Base-by-base conservation (phyloP, 345 rosid genomes). In the Cardamine resedifolia region DNA sequence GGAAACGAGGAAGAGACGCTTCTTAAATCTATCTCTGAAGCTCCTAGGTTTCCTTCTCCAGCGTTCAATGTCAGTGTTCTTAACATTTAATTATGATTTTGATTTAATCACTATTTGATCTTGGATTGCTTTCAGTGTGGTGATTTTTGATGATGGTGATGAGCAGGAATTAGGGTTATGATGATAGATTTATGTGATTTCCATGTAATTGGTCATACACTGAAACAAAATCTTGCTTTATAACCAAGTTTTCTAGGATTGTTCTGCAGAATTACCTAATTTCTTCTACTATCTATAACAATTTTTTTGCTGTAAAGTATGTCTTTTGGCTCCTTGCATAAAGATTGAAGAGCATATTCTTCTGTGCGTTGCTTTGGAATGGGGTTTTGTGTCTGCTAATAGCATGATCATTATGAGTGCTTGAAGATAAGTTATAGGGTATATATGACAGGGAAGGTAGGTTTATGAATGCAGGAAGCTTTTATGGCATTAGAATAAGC, bases 11-110 rank as follows among this genome's bases (percentile, higher is more conserved):
- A 89, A 68, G 95, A 85, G 66, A 69, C 77, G 6, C 38, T 94
- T 64, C 59, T 94, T 27, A 80, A 84, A 28, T 55, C 84, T 16
- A 83, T 94, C 71, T 34, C 58, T 3, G 58, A 71, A 59, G 96
- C 97, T 0, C 83, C 92, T 18, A 81, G 86, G 58, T 94, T 87
- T 77, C 87, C 91, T 57, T 73, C 91, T 51, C 88, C 88, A 1
- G 26, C 85, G 0, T 88, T 94, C 66, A 82, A 78, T 88, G 98
- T 90, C 15, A 52, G 58, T 38, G 5, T 74, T 7, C 12, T 14
- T 12, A 15, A 45, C 48, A 21, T n/a, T 50, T 49, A 11, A 4
- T 38, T 36, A 11, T 1, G 5, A 10, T 27, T 41, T 58, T 26
- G 39, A n/a, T 23, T 70, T n/a, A 11, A 4, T 47, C 51, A 47